Conservation (phyloP, 2,329 filamentous ascomycete species). For the Cordyceps fumosorosea region DNA sequence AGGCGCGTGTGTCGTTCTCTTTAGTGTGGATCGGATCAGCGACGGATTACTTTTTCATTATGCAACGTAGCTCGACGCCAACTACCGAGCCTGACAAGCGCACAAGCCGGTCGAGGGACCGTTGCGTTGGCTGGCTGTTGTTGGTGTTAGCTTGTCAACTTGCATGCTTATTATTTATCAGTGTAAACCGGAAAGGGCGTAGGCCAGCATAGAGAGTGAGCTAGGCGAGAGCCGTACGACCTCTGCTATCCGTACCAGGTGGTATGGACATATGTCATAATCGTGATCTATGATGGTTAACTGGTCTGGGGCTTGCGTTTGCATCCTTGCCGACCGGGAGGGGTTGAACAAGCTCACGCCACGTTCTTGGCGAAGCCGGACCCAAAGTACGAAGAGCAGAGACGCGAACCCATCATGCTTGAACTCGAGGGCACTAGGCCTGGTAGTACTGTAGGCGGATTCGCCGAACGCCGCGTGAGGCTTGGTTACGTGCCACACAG, state of each 20-base stretch:
- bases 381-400: background rate
- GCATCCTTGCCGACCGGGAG: background rate
- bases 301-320: background rate
- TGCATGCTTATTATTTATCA: background rate
- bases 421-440: background rate
- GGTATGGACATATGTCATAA: background rate
- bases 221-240: background rate
- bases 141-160: background rate
- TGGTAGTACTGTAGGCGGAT: background rate
- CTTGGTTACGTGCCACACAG: background rate
- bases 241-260: background rate
- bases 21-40: constrained; percentile 10
- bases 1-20: background rate
- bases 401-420: background rate
- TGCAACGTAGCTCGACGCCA: background rate
- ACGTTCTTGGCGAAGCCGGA: background rate
- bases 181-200: too few relatives aligned
- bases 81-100: background rate
- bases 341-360: background rate
- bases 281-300: background rate
- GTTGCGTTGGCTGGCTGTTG: background rate
- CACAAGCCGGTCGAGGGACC: background rate
- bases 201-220: too few relatives aligned
- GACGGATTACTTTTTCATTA: background rate
- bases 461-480: background rate